These are phyloP conservation scores for Cryphonectria radicalis DNA, from an alignment of 2,329 filamentous ascomycete genomes.

Conservation along the genomic window DNA sequence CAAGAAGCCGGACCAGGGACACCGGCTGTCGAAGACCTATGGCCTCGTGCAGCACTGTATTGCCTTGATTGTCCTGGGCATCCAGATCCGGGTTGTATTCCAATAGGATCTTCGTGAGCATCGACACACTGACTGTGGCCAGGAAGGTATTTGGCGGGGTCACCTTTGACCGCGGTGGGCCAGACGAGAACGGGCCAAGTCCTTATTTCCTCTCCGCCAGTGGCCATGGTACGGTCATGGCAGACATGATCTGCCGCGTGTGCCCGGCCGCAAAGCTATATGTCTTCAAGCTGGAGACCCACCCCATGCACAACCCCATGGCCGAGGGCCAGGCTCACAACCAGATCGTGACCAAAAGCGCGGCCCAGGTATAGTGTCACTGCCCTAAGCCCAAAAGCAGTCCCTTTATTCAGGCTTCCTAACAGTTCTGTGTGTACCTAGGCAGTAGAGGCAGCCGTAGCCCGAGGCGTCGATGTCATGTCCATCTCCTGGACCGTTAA, in stretches of 20 bases:
- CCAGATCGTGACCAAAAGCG: slow-evolving; percentile 35
- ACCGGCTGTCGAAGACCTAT: background rate
- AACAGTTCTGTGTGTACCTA: background rate
- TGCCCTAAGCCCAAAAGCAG: background rate
- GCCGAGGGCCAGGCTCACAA: background rate
- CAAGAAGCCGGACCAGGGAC: background rate
- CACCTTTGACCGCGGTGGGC: background rate
- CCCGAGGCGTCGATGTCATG: slow-evolving; percentile 39
- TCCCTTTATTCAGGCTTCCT: slow-evolving; percentile 30
- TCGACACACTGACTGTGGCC: background rate
- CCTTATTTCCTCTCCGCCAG: background rate
- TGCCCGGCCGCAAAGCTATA: slow-evolving; percentile 6
- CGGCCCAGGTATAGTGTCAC: slow-evolving; percentile 33
- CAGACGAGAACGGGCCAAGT: background rate
- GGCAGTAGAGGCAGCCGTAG: background rate
- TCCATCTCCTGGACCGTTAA: slow-evolving; percentile 45
- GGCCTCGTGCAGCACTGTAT: background rate
- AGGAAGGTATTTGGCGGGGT: background rate
- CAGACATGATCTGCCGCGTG: slow-evolving; percentile 1
- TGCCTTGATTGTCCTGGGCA: background rate
- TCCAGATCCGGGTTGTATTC: background rate
- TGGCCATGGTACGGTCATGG: slow-evolving; percentile 13
- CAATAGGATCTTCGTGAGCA: background rate
- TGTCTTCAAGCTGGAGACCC: slow-evolving; percentile 5
- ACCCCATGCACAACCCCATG: background rate